Base-by-base conservation (phyloP, 1,139 yeast species). In the Kodamaea derodonti region DNA sequence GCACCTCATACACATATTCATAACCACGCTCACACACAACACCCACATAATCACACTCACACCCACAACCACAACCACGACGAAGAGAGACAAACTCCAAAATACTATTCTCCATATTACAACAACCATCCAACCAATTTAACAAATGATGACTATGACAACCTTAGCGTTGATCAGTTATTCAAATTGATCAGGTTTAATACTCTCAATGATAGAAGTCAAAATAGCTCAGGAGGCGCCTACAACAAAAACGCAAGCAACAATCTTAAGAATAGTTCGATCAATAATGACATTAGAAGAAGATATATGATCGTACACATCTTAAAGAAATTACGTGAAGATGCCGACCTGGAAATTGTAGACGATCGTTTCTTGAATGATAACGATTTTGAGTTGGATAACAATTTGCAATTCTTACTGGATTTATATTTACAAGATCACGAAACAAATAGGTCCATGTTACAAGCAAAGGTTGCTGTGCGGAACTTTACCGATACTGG, bases 401-500 rank as follows among this genome's bases (percentile, higher is more conserved):
- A 59, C 38, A 60, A 59, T 40, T 54, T 69, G 23, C 68, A 62
- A 35, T 69, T 69, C 42, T 56, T 69, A 39, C 58, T 68, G 12
- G 70, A 69, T 42, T 46, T 69, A 44, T 68, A 65, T 42, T 48
- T 67, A 27, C 71, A 66, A 42, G 71, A 68, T 41, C 64, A 58
- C 35, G 64, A 57, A 31, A 37, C 56, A 13, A 43, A 53, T 29
- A 57, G 55, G 33, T 46, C 49, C 16, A 41, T 54, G 35, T 45
- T 54, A 15, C 59, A 52, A 41, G 48, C 64, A 3, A 66, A 62
- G 41, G 53, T 59, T 23, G 65, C 72, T 0, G 90, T 88, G 5
- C 68, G 95, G 40, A 69, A 67, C 33, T 85, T 86, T 52, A 71
- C 80, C 22, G 76, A 81, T 38, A 65, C 73, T 2, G 95, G 95